Percentiles rank a stretch among this genome's conserved stretches.
These are phyloP conservation scores for Pseudocercospora fuligena DNA, from an alignment of 2,329 filamentous ascomycete species.

Conservation along the genomic window DNA sequence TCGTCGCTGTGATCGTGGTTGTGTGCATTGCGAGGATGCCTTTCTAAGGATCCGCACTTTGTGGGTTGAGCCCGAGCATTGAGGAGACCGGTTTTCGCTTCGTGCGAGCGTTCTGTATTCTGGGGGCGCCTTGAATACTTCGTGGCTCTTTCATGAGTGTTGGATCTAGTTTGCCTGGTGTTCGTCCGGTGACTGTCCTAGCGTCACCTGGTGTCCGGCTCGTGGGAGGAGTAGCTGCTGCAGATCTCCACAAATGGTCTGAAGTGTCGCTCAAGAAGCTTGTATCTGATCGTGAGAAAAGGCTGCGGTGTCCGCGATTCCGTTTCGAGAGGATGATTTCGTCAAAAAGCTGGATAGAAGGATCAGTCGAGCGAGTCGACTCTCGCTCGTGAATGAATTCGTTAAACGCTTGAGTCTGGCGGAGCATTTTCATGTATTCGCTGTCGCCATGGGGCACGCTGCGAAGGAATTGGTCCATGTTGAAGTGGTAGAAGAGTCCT, in stretches of 20 bases:
- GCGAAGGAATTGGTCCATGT: constrained; percentile 68
- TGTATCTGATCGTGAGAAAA: constrained; percentile 65
- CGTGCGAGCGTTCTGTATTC: constrained; percentile 56
- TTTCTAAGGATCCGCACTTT: constrained; percentile 31
- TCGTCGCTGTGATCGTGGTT: constrained; percentile 6
- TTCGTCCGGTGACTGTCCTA: constrained; percentile 63
- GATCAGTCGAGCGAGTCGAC: constrained; percentile 61
- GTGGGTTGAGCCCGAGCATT: constrained; percentile 40
- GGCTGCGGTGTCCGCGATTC: constrained; percentile 67
- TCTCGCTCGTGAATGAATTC: constrained; percentile 86
- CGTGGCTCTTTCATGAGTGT: constrained; percentile 90
- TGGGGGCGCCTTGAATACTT: constrained; percentile 84
- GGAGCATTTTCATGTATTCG: constrained; percentile 66
- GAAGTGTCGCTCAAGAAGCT: constrained; percentile 73
- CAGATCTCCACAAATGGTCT: constrained; percentile 79
- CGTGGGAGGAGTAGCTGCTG: constrained; percentile 61
- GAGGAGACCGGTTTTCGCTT: constrained; percentile 56
- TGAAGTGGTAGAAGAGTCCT: constrained; percentile 67
- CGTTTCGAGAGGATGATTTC: constrained; percentile 82
- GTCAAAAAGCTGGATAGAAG: constrained; percentile 77
- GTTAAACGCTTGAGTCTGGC: constrained; percentile 65
- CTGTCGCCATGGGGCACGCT: constrained; percentile 68
- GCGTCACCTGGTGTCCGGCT: constrained; percentile 61
- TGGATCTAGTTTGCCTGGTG: constrained; percentile 83
- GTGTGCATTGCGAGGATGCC: constrained; percentile 11